Evolutionary conservation across 345 rosid genomes (phyloP).

Genomic region (Anastatica hierochuntica): DNA sequence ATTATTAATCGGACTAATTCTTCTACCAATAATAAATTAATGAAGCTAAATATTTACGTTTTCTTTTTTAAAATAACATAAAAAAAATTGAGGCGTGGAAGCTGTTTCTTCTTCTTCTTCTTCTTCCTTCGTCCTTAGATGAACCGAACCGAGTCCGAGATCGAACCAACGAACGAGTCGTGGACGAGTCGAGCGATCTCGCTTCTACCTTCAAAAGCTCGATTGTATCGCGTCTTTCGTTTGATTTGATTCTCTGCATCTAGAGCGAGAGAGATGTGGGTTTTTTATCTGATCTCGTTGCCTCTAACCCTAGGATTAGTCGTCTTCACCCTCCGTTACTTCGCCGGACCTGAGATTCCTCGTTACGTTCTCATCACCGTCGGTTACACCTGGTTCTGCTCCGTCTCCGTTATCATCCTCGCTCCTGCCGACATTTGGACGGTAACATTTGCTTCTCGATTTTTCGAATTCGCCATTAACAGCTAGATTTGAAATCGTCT

Average conservation of each 20-base stretch:
- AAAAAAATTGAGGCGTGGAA: neutral
- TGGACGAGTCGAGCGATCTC: constrained; percentile 25
- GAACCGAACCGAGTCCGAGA: no score
- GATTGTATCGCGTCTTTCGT: neutral
- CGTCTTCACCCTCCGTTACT: constrained; percentile 62
- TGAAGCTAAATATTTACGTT: constrained; percentile 17
- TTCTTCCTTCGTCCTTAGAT: no score
- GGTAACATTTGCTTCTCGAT: constrained; percentile 28
- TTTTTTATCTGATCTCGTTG: constrained; percentile 91
- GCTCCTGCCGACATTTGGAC: constrained; percentile 97
- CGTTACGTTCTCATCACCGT: constrained; percentile 89
- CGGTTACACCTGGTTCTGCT: constrained; percentile 96
- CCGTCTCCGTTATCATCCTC: constrained; percentile 90
- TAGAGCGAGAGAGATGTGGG: constrained; percentile 63
- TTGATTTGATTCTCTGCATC: neutral
- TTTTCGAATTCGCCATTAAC: neutral
- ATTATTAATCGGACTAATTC: constrained; percentile 7
- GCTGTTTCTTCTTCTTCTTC: constrained; percentile 1
- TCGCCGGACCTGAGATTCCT: constrained; percentile 92
- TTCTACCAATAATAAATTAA: constrained; percentile 12
- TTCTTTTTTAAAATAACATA: neutral
- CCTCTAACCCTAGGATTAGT: constrained; percentile 96
- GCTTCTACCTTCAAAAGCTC: neutral
- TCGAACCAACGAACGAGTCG: no score
- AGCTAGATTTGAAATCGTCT: neutral